Evolutionary conservation across 2,329 filamentous ascomycete species (phyloP).

Genomic region (Rutstroemia sp.): DNA sequence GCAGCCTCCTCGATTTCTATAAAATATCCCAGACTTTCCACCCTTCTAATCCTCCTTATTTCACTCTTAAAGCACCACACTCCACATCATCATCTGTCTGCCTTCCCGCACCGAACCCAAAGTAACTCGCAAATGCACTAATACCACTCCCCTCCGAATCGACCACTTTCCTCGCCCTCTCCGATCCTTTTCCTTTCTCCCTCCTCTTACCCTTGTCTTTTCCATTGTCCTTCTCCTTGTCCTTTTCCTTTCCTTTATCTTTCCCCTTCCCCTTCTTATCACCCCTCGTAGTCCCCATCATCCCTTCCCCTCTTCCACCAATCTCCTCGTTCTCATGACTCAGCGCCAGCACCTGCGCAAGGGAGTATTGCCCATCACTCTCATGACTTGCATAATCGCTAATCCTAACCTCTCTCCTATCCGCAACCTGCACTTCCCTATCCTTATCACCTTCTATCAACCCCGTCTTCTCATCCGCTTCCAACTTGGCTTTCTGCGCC

Average conservation of each 20-base stretch:
- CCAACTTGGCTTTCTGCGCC: background rate
- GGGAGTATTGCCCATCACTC: background rate
- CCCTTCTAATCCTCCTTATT: background rate
- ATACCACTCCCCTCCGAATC: background rate
- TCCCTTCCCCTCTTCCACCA: background rate
- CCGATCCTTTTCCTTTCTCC: background rate
- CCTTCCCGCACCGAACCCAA: background rate
- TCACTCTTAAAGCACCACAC: too few relatives aligned
- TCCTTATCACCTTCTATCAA: too few relatives aligned
- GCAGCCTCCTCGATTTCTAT: background rate
- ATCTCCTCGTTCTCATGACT: background rate
- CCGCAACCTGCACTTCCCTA: background rate
- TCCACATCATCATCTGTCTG: too few relatives aligned
- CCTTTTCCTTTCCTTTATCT: background rate
- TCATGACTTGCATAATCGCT: background rate
- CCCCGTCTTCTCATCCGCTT: background rate
- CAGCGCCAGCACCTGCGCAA: background rate
- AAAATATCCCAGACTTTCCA: background rate
- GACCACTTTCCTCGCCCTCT: background rate
- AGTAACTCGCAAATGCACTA: conserved; percentile 7
- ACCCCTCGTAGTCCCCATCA: background rate
- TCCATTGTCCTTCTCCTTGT: background rate
- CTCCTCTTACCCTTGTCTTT: background rate
- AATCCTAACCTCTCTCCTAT: background rate
- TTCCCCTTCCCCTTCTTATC: background rate